These are phyloP conservation scores for Penicillium ochrochloron DNA, from an alignment of 495 filamentous ascomycete genomes.

Conservation along the genomic window DNA sequence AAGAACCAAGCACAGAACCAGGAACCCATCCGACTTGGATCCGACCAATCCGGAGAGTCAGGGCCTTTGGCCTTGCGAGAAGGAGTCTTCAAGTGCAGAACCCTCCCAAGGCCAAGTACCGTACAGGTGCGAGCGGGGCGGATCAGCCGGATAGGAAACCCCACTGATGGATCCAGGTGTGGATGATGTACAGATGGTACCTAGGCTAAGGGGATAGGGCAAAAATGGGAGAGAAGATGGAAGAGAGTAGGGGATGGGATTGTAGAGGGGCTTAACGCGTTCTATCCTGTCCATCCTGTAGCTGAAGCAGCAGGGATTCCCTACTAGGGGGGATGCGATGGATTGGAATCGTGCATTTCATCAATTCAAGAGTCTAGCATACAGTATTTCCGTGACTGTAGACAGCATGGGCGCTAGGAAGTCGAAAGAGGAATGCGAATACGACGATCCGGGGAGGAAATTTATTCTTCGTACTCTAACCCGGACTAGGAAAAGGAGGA, in stretches of 20 bases:
- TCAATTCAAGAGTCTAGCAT: neutral
- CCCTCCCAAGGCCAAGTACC: slow-evolving; percentile 1
- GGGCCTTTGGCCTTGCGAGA: slow-evolving; percentile 3
- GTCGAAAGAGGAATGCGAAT: slow-evolving; percentile 12
- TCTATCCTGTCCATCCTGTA: neutral
- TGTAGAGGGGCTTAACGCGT: neutral
- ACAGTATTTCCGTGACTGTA: neutral
- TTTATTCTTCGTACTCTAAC: neutral
- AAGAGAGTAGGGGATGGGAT: neutral
- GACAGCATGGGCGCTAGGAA: neutral
- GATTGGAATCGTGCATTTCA: neutral
- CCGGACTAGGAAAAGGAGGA: neutral
- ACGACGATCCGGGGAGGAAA: slow-evolving; percentile 16
- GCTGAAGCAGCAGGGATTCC: neutral
- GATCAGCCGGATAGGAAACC: slow-evolving; percentile 21
- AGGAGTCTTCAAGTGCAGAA: neutral
- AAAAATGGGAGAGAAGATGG: neutral
- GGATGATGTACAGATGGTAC: neutral
- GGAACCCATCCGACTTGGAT: slow-evolving; percentile 5
- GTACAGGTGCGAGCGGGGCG: slow-evolving; percentile 22
- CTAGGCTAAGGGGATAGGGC: neutral
- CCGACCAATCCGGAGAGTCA: slow-evolving; percentile 13
- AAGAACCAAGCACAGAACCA: slow-evolving; percentile 13
- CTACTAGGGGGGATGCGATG: slow-evolving; percentile 3
- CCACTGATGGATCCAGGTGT: slow-evolving; percentile 14